These are phyloP conservation scores for Coemansia nantahalensis DNA, from an alignment of 192 early-diverging fungal species.

Conservation along the genomic window DNA sequence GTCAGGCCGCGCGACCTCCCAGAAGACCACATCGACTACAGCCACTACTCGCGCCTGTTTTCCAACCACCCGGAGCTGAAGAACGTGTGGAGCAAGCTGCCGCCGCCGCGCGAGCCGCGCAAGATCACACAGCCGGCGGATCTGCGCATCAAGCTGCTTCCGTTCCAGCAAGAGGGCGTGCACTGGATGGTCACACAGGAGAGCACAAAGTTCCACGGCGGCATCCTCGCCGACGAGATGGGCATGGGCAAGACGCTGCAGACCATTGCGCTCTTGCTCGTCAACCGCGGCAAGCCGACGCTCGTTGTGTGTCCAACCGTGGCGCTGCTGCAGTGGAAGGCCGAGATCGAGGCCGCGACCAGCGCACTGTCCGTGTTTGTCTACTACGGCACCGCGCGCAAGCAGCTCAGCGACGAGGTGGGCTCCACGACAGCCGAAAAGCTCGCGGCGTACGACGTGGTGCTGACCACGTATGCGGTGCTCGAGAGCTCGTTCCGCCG, in stretches of 20 bases:
- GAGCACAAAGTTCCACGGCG: conserved; percentile 64
- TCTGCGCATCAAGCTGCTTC: conserved; percentile 72
- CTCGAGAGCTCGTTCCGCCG: conserved; percentile 72
- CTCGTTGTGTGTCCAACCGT: conserved; percentile 86
- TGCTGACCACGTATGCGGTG: conserved; percentile 76
- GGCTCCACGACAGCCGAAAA: conserved; percentile 10
- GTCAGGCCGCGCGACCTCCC: conserved; percentile 21
- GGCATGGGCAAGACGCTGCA: conserved; percentile 96
- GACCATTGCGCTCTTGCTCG: conserved; percentile 76
- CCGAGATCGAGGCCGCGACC: conserved; percentile 70
- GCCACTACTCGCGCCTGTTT: conserved; percentile 27
- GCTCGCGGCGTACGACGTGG: conserved; percentile 70
- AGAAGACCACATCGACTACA: conserved; percentile 36
- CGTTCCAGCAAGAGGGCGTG: conserved; percentile 86
- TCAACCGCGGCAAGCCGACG: conserved; percentile 64
- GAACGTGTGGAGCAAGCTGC: conserved; percentile 33
- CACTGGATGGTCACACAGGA: conserved; percentile 85
- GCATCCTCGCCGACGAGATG: conserved; percentile 86
- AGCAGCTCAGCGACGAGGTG: conserved; percentile 46
- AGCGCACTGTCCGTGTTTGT: conserved; percentile 64
- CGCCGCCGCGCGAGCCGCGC: background rate
- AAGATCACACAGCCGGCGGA: conserved; percentile 62
- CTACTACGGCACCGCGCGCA: conserved; percentile 73
- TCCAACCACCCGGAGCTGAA: conserved; percentile 36
- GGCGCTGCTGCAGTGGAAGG: conserved; percentile 85